phyloP scores from a whole-genome alignment of 2,329 filamentous ascomycete genomes.

The Zalaria obscura region DNA sequence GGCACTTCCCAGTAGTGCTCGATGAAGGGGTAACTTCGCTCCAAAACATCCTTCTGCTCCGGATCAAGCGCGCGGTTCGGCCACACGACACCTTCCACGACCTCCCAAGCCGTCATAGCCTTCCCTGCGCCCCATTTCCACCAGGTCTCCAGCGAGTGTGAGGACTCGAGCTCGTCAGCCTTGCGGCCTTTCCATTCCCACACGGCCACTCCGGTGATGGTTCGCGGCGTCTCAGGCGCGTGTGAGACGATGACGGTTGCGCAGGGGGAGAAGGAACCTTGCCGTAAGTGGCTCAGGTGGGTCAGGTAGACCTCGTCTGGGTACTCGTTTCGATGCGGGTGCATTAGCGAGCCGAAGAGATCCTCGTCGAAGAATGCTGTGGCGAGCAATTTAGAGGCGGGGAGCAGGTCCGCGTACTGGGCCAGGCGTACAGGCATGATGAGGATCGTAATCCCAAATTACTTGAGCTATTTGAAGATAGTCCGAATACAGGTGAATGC shows the following conservation, averaged over 20 bases:
- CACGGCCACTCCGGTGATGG: slow-evolving; percentile 12
- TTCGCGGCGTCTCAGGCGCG: background rate
- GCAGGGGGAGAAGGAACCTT: slow-evolving; percentile 2
- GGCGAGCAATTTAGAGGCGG: no score
- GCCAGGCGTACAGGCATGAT: no score
- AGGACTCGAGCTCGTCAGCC: slow-evolving; percentile 1
- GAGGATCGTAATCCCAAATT: no score
- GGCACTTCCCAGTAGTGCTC: slow-evolving; percentile 13
- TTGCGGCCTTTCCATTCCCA: slow-evolving; percentile 10
- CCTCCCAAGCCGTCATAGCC: slow-evolving; percentile 8
- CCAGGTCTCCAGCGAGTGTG: slow-evolving; percentile 2
- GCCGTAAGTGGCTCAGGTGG: slow-evolving; percentile 12
- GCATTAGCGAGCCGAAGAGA: slow-evolving; percentile 11
- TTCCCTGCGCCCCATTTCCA: slow-evolving; percentile 2
- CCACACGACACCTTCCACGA: slow-evolving; percentile 9
- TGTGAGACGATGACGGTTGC: slow-evolving; percentile 2
- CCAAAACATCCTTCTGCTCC: slow-evolving; percentile 5
- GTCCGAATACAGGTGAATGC: no score
- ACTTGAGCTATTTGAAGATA: no score
- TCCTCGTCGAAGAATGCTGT: slow-evolving; percentile 9
- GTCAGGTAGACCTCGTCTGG: slow-evolving; percentile 13
- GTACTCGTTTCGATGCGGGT: slow-evolving; percentile 10
- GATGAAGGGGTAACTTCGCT: slow-evolving; percentile 7
- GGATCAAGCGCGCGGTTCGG: slow-evolving; percentile 13
- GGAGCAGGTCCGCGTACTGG: no score